These are phyloP conservation scores for Begonia peltatifolia DNA, from an alignment of 306 rosid genomes.

Conservation along the genomic window DNA sequence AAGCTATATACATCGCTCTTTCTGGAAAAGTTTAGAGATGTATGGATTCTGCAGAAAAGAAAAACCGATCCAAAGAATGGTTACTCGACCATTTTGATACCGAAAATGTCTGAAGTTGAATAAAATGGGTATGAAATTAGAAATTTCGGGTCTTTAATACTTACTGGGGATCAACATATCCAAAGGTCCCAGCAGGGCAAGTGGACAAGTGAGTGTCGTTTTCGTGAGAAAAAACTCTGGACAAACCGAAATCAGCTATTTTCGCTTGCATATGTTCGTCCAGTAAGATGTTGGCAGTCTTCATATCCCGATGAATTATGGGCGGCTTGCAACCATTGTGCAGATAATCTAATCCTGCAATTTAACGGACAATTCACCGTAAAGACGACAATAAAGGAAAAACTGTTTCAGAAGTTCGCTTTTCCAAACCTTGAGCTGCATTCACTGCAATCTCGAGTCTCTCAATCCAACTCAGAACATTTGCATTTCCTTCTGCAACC, in stretches of 20 bases:
- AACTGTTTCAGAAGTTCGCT: too few relatives aligned
- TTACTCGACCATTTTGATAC: not conserved
- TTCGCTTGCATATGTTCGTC: slow-evolving; percentile 19
- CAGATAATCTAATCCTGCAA: slow-evolving; percentile 16
- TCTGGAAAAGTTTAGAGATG: slow-evolving; percentile 6
- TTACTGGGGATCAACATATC: slow-evolving; percentile 24
- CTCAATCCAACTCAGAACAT: slow-evolving; percentile 12
- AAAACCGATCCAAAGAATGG: not conserved
- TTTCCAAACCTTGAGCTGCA: slow-evolving; percentile 12
- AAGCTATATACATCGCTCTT: slow-evolving; percentile 19
- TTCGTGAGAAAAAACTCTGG: slow-evolving; percentile 10
- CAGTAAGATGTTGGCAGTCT: slow-evolving; percentile 19
- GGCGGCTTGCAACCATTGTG: slow-evolving; percentile 18
- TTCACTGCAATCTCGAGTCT: slow-evolving; percentile 17
- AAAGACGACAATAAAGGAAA: not conserved
- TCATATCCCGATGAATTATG: slow-evolving; percentile 14
- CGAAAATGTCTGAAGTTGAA: not conserved
- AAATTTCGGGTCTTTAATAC: not conserved
- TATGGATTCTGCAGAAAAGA: not conserved
- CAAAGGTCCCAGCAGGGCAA: slow-evolving; percentile 11
- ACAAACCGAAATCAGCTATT: slow-evolving; percentile 20
- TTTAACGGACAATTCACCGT: not conserved
- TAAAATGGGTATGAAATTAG: not conserved
- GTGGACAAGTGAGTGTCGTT: slow-evolving; percentile 14
- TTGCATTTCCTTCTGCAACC: slow-evolving; percentile 4